Evolutionary conservation across 2,329 filamentous ascomycete species (phyloP), one percentile per base, ranked within the genome.

Genomic region (Xylaria polymorpha): DNA sequence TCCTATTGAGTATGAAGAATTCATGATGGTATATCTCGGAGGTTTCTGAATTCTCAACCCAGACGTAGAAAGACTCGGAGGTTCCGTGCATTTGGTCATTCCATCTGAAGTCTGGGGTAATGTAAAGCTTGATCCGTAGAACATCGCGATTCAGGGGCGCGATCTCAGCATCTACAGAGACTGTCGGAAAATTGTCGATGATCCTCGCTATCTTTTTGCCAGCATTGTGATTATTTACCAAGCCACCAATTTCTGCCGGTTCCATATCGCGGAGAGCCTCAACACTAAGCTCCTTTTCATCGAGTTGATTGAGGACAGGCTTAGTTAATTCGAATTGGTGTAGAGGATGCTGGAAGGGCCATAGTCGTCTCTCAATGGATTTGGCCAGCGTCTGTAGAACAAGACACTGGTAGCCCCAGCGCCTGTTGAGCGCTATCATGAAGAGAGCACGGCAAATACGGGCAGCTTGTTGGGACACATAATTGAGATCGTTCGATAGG

Each of bases 21-120:
- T 99, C 96, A 73, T 98, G 93, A 76, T 99, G 96, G 76, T 97
- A 98, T 48, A 99, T 98, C 80, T 98, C 94, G 0, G 94, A 94
- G 0, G 94, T 98, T 75, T 98, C 96, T 0, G 95, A 98, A 78
- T 98, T 97, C 80, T 99, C 96, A 3, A 99, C 95, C 97, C 96
- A 99, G 67, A 99, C 92, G 88, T 97, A 99, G 82, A 97, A 99
- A 4, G 95, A 95, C 77, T 99, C 96, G 0, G 95, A 98, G 2
- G 91, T 94, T 20, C 97, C 97, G 77, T 99, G 94, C 68, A 97
- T 88, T 56, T 92, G 90, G 74, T 98, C 95, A 74, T 97, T 97
- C 96, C 96, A 99, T 44, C 85, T 86, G 78, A 99, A 99, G 61
- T 98, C 94, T 0, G 96, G 94, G 1, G 91, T 93, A 20, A 99